Evolutionary conservation across 176 grass and related monocot species (phyloP), one percentile per base, ranked within the genome.

Genomic region (Pontederia crassipes): DNA sequence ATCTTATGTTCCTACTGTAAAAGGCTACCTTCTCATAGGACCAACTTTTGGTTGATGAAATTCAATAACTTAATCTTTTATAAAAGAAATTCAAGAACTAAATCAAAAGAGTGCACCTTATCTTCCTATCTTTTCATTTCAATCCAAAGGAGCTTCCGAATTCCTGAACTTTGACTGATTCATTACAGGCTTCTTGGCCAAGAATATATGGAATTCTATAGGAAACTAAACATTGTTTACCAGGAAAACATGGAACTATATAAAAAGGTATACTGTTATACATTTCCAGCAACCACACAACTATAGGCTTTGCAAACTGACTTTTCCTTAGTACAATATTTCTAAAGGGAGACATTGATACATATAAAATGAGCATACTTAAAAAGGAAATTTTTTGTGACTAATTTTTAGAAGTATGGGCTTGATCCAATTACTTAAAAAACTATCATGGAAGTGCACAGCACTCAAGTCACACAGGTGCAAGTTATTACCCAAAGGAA

Each of bases 11-110:
- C 17, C 57, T 68, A 15, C 61, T 78, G 61, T 56, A 71, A 8
- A 50, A 46, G 59, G 53, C 27, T 60, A 68, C 20, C 54, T 13
- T 15, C 28, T 64, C 68, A 67, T 81, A 89, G 86, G 86, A 81
- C 57, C 29, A 84, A 65, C 48, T 84, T 78, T 71, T 89, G 54
- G 68, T 11, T 28, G 59, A 69, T 61, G 71, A 84, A 81, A 89
- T 89, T 57, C 74, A 89, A 48, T 74, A 78, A 49, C 61, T 89
- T 49, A 75, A 84, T 24, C 1, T 24, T 24, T 24, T 24, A 20
- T 62, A 35, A 15, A 84, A 89, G 86, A 81, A 81, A 71, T 49
- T 9, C 49, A 14, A 46, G 10, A 11, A 49, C 8, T 28, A 26
- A 65, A 48, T 20, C 46, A 20, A 49, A 40, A 40, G 32, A 0